phyloP scores from a whole-genome alignment of 2,329 filamentous ascomycete species.

The Ceratocystiopsis minuta region DNA sequence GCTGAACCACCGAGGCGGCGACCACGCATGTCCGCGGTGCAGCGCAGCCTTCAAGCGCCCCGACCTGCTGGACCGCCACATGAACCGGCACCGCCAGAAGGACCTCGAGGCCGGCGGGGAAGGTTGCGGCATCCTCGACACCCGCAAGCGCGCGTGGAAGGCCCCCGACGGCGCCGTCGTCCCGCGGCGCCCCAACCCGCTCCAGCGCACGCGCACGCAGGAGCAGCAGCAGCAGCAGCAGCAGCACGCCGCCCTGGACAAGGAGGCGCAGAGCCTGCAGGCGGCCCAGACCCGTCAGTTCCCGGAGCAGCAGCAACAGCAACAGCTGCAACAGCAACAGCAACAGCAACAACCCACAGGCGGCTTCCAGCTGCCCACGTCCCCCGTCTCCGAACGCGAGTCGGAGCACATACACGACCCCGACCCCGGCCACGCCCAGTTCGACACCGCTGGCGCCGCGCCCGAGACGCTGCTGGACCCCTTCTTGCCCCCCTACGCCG shows the following conservation, averaged over 20 bases:
- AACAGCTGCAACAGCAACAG: no score
- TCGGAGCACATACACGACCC: not conserved
- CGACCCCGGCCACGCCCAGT: no score
- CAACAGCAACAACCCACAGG: no score
- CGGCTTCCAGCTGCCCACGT: constrained; percentile 2
- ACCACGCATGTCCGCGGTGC: constrained; percentile 6
- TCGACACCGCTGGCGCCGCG: not conserved
- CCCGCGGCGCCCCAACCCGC: not conserved
- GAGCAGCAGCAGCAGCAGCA: no score
- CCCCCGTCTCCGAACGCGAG: constrained; percentile 3
- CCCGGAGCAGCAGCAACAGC: no score
- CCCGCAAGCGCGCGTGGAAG: constrained; percentile 8
- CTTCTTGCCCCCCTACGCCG: not conserved
- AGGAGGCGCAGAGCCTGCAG: no score
- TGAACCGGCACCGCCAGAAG: constrained; percentile 6
- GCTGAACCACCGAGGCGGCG: constrained; percentile 36
- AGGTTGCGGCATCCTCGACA: constrained; percentile 7
- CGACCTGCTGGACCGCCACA: constrained; percentile 8
- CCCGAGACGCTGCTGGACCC: not conserved
- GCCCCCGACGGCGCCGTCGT: constrained; percentile 6
- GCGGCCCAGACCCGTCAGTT: no score
- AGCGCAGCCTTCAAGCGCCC: constrained; percentile 8
- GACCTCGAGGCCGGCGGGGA: constrained; percentile 8
- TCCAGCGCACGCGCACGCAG: no score
- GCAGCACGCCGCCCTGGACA: no score